Evolutionary conservation across 1,284 basidiomycete species (phyloP).

Genomic region (Apiotrichum domesticum): DNA sequence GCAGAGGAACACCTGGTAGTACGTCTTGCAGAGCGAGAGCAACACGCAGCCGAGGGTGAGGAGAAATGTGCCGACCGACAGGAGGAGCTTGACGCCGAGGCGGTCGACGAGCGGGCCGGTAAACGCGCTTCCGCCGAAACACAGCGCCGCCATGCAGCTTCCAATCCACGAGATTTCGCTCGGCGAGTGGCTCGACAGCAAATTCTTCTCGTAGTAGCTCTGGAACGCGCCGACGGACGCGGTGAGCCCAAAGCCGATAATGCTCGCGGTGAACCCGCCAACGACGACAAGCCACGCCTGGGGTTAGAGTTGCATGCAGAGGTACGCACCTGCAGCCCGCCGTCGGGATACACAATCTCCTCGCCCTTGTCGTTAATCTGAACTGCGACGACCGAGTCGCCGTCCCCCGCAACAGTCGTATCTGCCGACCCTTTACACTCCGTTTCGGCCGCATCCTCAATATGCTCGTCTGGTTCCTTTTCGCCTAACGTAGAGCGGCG

Average conservation of each 20-base stretch:
- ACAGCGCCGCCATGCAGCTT: slow-evolving; percentile 22
- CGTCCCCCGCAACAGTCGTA: neutral
- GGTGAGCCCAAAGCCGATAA: slow-evolving; percentile 17
- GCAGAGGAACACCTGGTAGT: slow-evolving; percentile 29
- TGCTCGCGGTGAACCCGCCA: slow-evolving; percentile 10
- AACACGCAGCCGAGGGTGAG: slow-evolving; percentile 20
- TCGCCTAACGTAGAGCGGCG: neutral
- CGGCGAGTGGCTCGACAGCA: slow-evolving; percentile 24
- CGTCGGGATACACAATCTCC: neutral
- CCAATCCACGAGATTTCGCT: slow-evolving; percentile 30
- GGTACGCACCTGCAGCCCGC: neutral
- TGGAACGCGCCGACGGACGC: slow-evolving; percentile 17
- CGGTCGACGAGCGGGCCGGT: slow-evolving; percentile 30
- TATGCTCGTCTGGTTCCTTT: neutral
- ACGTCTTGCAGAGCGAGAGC: slow-evolving; percentile 22
- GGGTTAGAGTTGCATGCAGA: neutral
- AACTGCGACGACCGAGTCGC: neutral
- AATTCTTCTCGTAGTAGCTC: slow-evolving; percentile 21
- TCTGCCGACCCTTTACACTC: neutral
- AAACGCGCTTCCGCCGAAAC: slow-evolving; percentile 23
- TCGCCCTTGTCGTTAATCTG: neutral
- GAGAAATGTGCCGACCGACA: slow-evolving; percentile 17
- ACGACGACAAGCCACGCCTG: slow-evolving; percentile 12
- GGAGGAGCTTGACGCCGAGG: slow-evolving; percentile 23
- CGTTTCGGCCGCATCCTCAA: neutral